Evolutionary conservation across 2,329 filamentous ascomycete species (phyloP).

Genomic region (Ceratocystis alfenasii): DNA sequence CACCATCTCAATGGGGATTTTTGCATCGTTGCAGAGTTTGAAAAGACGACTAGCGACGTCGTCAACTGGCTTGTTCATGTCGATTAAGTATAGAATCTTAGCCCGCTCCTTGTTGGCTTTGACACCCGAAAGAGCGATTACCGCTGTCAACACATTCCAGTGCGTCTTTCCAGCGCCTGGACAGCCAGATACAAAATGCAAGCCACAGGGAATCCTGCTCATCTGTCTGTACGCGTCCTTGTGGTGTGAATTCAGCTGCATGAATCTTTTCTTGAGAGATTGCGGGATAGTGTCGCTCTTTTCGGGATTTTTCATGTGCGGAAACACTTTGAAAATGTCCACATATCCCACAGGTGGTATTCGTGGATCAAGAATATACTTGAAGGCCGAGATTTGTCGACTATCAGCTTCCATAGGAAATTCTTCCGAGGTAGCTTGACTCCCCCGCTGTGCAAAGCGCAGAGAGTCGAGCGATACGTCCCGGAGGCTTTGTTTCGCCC

Average conservation of each 20-base stretch:
- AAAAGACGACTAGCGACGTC: conserved; percentile 36
- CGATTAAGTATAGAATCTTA: conserved; percentile 36
- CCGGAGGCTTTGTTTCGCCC: conserved; percentile 13
- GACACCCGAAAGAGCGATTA: conserved; percentile 27
- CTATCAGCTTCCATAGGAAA: conserved; percentile 3
- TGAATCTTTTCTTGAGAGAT: conserved; percentile 27
- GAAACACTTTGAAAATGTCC: conserved; percentile 27
- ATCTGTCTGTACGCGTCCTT: conserved; percentile 30
- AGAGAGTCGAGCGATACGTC: not conserved
- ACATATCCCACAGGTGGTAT: conserved; percentile 23
- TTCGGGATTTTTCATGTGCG: conserved; percentile 29
- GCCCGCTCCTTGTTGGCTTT: conserved; percentile 9
- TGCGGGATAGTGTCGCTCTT: conserved; percentile 24
- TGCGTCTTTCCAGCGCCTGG: conserved; percentile 39
- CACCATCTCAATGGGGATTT: conserved; percentile 30
- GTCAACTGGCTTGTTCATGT: conserved; percentile 38
- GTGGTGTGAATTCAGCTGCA: conserved; percentile 32
- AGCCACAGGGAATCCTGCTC: conserved; percentile 31
- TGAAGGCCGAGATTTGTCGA: conserved; percentile 26
- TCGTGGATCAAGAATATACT: conserved; percentile 29
- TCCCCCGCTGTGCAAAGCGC: not conserved
- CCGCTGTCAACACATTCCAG: conserved; percentile 35
- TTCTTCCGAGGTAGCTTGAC: not conserved
- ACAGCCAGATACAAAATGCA: conserved; percentile 37
- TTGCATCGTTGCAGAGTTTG: conserved; percentile 30